Evolutionary conservation across 1,139 yeast genomes (phyloP).

Genomic region (Scheffersomyces parashehatae): DNA sequence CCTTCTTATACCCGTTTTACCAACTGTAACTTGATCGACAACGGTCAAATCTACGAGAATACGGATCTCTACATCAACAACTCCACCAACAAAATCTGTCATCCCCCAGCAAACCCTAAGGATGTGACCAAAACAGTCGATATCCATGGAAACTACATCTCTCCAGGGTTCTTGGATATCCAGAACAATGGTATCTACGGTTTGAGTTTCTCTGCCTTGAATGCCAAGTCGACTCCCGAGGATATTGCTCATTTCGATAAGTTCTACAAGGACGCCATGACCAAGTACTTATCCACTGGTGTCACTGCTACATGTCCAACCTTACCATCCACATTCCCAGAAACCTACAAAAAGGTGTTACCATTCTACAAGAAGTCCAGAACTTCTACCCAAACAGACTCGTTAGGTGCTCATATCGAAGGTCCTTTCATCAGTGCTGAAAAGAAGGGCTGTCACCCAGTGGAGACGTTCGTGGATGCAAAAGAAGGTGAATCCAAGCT

Average conservation of each 20-base stretch:
- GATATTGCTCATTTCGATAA: constrained; percentile 33
- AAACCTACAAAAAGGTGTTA: constrained; percentile 52
- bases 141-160: constrained; percentile 47
- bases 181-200: constrained; percentile 67
- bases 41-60: constrained; percentile 40
- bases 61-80: constrained; percentile 51
- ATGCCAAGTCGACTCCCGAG: constrained; percentile 32
- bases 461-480: constrained; percentile 54
- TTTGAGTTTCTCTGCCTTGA: constrained; percentile 51
- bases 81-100: constrained; percentile 44
- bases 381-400: constrained; percentile 43
- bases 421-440: constrained; percentile 59
- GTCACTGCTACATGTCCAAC: constrained; percentile 65
- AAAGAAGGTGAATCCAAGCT: constrained; percentile 38
- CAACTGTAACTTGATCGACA: constrained; percentile 54
- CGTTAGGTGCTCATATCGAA: constrained; percentile 64
- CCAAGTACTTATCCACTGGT: constrained; percentile 52
- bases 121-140: constrained; percentile 35
- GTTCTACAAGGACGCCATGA: constrained; percentile 48
- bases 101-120: constrained; percentile 20
- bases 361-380: constrained; percentile 46
- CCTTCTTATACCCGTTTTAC: constrained; percentile 32
- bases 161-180: constrained; percentile 64
- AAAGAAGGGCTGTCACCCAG: constrained; percentile 67
- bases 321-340: constrained; percentile 55